A percentile compares a stretch with the other conserved stretches of the same genome.
These are phyloP conservation scores for Cladosporium sp. DNA, from an alignment of 2,329 filamentous ascomycete genomes.

Conservation along the genomic window DNA sequence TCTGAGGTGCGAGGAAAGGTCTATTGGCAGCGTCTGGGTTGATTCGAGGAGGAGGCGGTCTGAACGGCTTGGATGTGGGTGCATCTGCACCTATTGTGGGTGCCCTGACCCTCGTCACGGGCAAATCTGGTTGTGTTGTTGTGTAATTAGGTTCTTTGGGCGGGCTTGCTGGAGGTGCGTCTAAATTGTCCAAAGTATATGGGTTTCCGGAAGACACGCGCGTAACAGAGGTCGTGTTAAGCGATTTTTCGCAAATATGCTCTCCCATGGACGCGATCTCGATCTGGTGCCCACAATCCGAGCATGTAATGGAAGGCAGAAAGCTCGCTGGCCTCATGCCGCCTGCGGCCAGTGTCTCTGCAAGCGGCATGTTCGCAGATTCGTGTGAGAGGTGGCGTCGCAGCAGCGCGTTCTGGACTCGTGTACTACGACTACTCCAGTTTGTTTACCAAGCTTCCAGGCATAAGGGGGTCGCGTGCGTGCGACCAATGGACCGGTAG, in stretches of 20 bases:
- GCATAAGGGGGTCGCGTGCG: conserved; percentile 7
- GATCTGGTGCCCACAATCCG: conserved; percentile 70
- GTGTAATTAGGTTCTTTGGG: background rate
- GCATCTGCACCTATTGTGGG: conserved; percentile 3
- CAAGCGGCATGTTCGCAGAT: conserved; percentile 24
- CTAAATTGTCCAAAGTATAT: background rate
- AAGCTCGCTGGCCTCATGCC: conserved; percentile 61
- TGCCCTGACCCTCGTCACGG: conserved; percentile 9
- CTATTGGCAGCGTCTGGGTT: conserved; percentile 29
- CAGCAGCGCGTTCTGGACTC: background rate
- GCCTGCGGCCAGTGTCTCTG: conserved; percentile 21
- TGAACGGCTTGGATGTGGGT: conserved; percentile 1
- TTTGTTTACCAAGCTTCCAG: background rate
- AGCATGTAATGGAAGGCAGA: conserved; percentile 83
- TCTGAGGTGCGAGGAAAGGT: conserved; percentile 25
- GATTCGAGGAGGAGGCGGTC: conserved; percentile 22
- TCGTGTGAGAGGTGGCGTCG: background rate
- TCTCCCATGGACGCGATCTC: conserved; percentile 84
- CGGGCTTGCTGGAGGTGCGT: background rate
- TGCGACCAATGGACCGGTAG: conserved; percentile 3
- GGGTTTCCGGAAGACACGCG: background rate
- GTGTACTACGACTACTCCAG: conserved; percentile 2
- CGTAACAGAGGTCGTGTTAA: conserved; percentile 18
- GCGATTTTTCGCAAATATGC: conserved; percentile 58
- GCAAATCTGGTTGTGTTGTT: conserved; percentile 2